These are phyloP conservation scores for Coccomyxa subellipsoidea DNA, from an alignment of 163 green algal species.

Conservation along the genomic window DNA sequence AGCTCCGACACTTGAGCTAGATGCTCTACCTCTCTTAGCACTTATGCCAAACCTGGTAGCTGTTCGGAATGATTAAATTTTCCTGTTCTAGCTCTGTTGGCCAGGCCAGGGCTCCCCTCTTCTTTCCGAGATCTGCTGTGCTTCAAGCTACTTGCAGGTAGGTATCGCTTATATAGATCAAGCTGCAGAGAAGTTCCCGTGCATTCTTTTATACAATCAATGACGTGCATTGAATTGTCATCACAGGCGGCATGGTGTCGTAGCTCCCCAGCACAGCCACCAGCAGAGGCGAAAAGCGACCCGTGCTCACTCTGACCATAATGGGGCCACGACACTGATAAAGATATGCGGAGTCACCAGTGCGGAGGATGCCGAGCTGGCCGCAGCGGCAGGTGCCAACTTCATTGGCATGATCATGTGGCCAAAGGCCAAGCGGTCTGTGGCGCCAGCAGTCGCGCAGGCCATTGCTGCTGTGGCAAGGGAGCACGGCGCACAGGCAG, in stretches of 20 bases:
- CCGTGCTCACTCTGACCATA: neutral
- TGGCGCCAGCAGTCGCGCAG: constrained; percentile 47
- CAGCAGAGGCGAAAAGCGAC: neutral
- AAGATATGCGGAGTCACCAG: constrained; percentile 81
- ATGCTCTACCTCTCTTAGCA: no score
- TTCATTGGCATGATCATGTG: constrained; percentile 81
- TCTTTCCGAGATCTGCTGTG: neutral
- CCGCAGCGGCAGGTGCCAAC: constrained; percentile 46
- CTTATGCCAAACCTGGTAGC: no score
- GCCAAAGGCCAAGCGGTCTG: constrained; percentile 70
- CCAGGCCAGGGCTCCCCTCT: neutral
- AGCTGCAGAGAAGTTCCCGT: no score
- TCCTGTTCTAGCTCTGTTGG: neutral
- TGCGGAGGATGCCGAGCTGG: constrained; percentile 57
- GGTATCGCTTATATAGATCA: no score
- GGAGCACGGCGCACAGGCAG: constrained; percentile 44
- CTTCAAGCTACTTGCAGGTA: neutral
- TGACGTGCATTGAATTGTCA: neutral
- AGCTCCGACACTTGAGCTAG: no score
- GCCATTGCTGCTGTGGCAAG: constrained; percentile 56
- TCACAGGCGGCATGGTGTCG: neutral
- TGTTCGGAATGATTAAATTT: neutral
- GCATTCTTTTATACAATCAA: no score
- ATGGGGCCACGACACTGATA: constrained; percentile 14
- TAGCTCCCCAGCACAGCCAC: neutral